A percentile compares a stretch with the other conserved stretches of the same genome.
Conservation (phyloP, 192 early-diverging fungal genomes). For the Coemansia reversa region DNA sequence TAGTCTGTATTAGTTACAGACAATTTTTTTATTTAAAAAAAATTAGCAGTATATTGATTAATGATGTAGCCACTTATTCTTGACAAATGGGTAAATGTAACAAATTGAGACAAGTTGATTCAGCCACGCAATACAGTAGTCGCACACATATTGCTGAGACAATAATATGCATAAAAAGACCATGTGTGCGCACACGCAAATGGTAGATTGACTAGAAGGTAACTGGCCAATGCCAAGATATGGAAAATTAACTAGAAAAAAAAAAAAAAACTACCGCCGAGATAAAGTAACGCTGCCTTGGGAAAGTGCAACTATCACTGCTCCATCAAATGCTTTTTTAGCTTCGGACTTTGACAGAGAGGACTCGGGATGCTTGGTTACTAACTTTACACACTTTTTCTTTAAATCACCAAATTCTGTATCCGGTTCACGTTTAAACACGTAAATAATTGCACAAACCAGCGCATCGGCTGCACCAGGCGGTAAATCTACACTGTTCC, state of each 20-base stretch:
- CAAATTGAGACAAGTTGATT: no score
- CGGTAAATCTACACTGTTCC: conserved; percentile 22
- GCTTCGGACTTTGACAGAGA: conserved; percentile 21
- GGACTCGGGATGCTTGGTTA: conserved; percentile 25
- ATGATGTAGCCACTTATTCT: conserved; percentile 15
- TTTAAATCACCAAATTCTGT: conserved; percentile 23
- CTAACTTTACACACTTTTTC: conserved; percentile 36
- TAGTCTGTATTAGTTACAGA: no score
- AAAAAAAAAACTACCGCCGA: neutral
- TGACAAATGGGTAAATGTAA: no score
- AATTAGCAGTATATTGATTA: conserved; percentile 14
- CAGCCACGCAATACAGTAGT: no score
- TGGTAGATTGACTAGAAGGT: no score
- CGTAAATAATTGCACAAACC: conserved; percentile 22
- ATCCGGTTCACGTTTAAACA: conserved; percentile 1
- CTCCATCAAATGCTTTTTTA: conserved; percentile 37
- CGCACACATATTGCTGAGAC: no score
- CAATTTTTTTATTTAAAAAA: no score
- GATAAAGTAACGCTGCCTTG: conserved; percentile 16
- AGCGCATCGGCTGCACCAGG: conserved; percentile 21
- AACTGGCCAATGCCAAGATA: neutral
- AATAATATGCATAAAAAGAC: no score
- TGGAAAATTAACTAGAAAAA: neutral
- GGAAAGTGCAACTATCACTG: conserved; percentile 29
- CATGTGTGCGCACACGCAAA: no score